phyloP scores from a whole-genome alignment of 495 filamentous ascomycete genomes.

The Penicillium macrosclerotiorum region DNA sequence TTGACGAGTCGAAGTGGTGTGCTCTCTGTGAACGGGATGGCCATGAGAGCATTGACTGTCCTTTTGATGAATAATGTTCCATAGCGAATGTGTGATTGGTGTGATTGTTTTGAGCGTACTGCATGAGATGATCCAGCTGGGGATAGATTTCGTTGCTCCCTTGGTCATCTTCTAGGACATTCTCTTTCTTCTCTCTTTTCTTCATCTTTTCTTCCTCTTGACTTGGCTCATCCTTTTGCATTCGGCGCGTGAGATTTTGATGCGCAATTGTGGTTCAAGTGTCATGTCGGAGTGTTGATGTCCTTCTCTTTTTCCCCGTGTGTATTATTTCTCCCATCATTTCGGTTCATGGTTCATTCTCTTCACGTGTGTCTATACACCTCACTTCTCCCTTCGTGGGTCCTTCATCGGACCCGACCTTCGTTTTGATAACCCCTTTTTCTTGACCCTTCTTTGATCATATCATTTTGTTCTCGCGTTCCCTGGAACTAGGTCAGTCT shows the following conservation, averaged over 20 bases:
- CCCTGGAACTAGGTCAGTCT: too few relatives aligned
- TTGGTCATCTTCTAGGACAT: constrained; percentile 19
- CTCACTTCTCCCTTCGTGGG: constrained; percentile 2
- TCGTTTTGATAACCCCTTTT: constrained; percentile 5
- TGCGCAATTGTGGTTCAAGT: not conserved
- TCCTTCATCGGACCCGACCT: not conserved
- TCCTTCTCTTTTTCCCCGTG: constrained; percentile 10
- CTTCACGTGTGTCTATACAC: constrained; percentile 6
- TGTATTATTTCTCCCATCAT: constrained; percentile 19
- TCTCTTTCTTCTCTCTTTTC: constrained; percentile 7
- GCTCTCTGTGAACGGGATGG: constrained; percentile 95
- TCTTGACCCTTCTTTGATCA: not conserved
- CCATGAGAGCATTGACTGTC: constrained; percentile 93
- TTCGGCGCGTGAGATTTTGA: not conserved
- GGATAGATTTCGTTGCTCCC: constrained; percentile 2
- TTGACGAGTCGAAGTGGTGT: constrained; percentile 92
- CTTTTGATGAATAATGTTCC: constrained; percentile 77
- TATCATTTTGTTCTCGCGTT: not conserved
- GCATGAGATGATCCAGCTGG: constrained; percentile 7
- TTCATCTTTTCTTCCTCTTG: not conserved
- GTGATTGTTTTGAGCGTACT: constrained; percentile 4
- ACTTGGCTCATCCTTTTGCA: constrained; percentile 4
- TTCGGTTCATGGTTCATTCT: constrained; percentile 11
- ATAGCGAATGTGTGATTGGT: constrained; percentile 16
- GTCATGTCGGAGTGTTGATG: constrained; percentile 15